Base-by-base conservation (phyloP, 2,329 filamentous ascomycete species). In the Coniochaeta ligniaria region DNA sequence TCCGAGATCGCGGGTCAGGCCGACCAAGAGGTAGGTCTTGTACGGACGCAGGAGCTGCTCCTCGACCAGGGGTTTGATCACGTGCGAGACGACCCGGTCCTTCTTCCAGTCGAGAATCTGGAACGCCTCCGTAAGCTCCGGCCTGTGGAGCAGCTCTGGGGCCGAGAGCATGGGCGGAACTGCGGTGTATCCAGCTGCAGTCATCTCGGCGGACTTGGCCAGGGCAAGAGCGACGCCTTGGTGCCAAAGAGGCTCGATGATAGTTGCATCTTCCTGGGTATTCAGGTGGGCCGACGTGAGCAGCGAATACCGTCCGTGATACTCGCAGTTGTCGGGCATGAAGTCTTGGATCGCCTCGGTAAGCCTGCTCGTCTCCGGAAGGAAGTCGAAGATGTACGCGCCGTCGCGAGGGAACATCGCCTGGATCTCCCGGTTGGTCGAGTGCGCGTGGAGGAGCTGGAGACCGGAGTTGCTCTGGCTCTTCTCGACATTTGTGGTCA, bases 1-100 rank as follows among this genome's bases (percentile, higher is more conserved):
- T 14, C 76, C 77, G 17, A 78, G 68, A 60, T 79, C 76, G n/a
- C 75, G 72, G 0, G 76, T 78, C 50, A 78, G 63, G 8, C 77
- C 77, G 8, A 75, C 66, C 0, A 79, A 63, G 12, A 77, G 59
- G 59, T 79, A 78, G 0, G 76, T 77, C 61, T 71, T 73, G 59
- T 71, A 47, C 0, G 68, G 64, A 3, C 63, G 67, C 47, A 79
- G 65, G 8, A 73, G 62, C 0, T 65, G 55, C 0, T 66, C 61
- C 17, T 64, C 65, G 5, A 64, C 60, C 1, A 68, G 59, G 1
- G 72, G 68, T 43, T 67, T 65, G 17, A 72, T 63, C 0, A 65
- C 60, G 28, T 69, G 60, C 1, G 64, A 26, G 0, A 73, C 63
- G 1, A 62, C 64, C 1, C 75, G 68, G 24, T 76, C 67, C 1